Base-by-base conservation (phyloP, 352 stramenopile species). In the Pythium apleroticum region DNA sequence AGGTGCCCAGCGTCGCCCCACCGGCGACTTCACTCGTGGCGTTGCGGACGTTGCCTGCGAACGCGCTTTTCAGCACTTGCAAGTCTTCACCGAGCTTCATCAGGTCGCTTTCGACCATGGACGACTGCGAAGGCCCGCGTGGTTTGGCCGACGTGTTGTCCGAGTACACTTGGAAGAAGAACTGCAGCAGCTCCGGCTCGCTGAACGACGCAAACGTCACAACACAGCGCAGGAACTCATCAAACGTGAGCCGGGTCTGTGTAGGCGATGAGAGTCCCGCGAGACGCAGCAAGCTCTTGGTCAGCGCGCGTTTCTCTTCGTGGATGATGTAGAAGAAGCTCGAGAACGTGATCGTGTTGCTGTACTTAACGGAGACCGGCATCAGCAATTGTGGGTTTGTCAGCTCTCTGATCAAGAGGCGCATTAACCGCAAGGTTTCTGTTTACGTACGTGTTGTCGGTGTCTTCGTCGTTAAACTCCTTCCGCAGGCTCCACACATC, bases 281-380 rank as follows among this genome's bases (percentile, higher is more conserved):
- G 39, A 89, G 58, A 0, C 75, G 74, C 25, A 90, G 73, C 11
- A 89, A 53, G 41, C 67, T 67, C 17, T 70, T 69, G 2, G 76
- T 85, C 20, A 90, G 41, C 11, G 75, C 67, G 22, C 79, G 72
- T 37, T 66, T 69, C 22, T 83, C 60, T 46, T 89, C 72, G 9
- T 78, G 68, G 19, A 90, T 79, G n/a, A 90, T 60, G 54, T 77
- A 83, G 60, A 89, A 88, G 62, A 89, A 66, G 39, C 65, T 72
- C 2, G 57, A 52, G 0, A 63, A 20, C 0, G 65, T 71, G 58
- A 71, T 71, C 25, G 52, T 71, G 24, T 66, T 52, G 1, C 65
- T 71, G 37, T 12, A 19, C 17, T 15, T 12, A 48, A 43, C 24
- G 45, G 24, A 63, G 39, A 25, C 24, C 9, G 30, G 41, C 20